Base-by-base conservation (phyloP, 306 rosid genomes). In the Gynostemma pentaphyllum region DNA sequence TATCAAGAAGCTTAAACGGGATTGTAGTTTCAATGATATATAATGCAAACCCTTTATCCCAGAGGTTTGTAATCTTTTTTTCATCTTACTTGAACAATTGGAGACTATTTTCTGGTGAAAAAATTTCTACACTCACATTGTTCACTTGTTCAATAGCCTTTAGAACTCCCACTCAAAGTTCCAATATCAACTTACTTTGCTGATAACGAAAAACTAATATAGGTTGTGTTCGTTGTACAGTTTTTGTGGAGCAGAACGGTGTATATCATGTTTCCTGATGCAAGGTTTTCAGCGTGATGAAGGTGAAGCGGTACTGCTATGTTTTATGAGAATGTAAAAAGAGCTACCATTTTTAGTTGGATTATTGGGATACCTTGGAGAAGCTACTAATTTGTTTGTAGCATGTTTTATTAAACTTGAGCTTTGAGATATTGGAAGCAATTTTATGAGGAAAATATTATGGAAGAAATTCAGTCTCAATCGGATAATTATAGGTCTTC, bases 381-480 rank as follows among this genome's bases (percentile, higher is more conserved):
- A 39, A 66, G 70, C 44, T 32, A 30, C 46, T 36, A 30, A 61
- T 68, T 51, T 27, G 47, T 29, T n/a, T 69, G 54, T 66, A 28
- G 39, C 70, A 71, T 63, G 72, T 54, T 73, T 68, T 45, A 44
- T 59, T 13, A n/a, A 26, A 62, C 39, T 61, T 81, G 78, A 72
- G 45, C 68, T 23, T 67, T 18, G 11, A 67, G 55, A 44, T 42
- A 63, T 49, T 47, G 37, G 22, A 70, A 62, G 68, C 44, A 55
- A 40, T 41, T 12, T 41, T 63, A 26, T 24, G 68, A 62, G 52
- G 28, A 63, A 63, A 62, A 49, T 11, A 64, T 12, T 36, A 90
- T 90, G 97, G 97, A 94, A 75, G 99, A 94, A 83, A 94, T 94
- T 76, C 97, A 88, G 72, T 88, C 91, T 21, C 99, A 94, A 48